Evolutionary conservation across 345 rosid species (phyloP), one percentile per base, ranked within the genome.

Genomic region (Boechera retrofracta): DNA sequence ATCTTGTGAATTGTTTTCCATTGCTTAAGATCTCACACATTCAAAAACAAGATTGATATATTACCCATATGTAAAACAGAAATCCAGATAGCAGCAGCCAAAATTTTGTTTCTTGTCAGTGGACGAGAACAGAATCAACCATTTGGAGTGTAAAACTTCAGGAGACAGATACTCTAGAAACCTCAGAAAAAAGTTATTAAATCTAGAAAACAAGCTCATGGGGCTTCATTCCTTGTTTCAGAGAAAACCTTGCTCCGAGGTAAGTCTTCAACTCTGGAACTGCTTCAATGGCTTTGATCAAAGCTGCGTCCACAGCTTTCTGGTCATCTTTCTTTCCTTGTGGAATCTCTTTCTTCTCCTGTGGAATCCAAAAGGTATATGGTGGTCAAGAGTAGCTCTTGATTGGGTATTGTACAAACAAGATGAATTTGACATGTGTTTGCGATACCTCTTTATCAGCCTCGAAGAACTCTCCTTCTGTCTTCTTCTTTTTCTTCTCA

Each of bases 281-380:
- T 4, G 66, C 80, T 70, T 90, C 97, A 16, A 90, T 84, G 62
- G 91, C 79, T 76, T 89, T 88, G 42, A 94, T 69, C 82, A 90
- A 78, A 16, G 82, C 54, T 8, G 86, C 60, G 41, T 94, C 98
- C 15, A 94, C 82, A 0, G 86, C 21, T 56, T 94, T 90, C 86
- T 90, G 98, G 58, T 92, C 97, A 42, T 89, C 97, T 72, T 94
- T 92, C 87, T 86, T 91, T 10, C 68, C 89, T 52, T 83, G 88
- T 1, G 95, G 91, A 1, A 91, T 78, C 21, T 54, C 83, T 31
- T 84, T 89, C 79, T 90, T 85, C 38, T 84, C 98, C 97, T 91
- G 77, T 12, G 6, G 0, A 32, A 53, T 12, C 8, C 9, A 77
- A 47, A 77, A 16, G 6, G n/a, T 42, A 36, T 6, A 16, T 28